Evolutionary conservation across 805 yeast species (phyloP).

Genomic region (Starmerella asiatica): DNA sequence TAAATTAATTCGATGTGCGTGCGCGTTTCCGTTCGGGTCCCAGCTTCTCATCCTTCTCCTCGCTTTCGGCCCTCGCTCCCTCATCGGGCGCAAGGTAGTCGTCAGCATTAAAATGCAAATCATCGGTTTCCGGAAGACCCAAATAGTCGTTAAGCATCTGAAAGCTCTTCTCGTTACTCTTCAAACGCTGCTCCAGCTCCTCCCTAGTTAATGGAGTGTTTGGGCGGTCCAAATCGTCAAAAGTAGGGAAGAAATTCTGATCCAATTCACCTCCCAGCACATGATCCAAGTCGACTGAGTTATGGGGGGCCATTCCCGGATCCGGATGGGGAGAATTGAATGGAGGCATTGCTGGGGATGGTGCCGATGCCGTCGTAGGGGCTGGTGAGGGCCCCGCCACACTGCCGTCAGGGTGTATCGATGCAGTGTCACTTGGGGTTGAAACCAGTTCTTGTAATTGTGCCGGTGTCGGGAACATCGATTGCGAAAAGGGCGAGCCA

Average conservation of each 20-base stretch:
- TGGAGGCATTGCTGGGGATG: neutral
- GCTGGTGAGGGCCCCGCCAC: neutral
- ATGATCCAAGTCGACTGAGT: neutral
- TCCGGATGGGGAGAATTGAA: neutral
- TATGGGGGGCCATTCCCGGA: too few relatives aligned
- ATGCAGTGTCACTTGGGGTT: neutral
- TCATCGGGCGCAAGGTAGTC: conserved; percentile 17
- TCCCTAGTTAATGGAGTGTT: conserved; percentile 7
- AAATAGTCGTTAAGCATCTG: conserved; percentile 19
- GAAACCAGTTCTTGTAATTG: neutral
- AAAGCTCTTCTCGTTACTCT: conserved; percentile 10
- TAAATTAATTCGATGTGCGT: neutral
- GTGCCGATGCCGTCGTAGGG: neutral
- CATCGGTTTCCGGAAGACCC: conserved; percentile 2
- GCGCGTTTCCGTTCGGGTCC: conserved; percentile 10
- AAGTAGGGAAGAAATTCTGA: conserved; percentile 16
- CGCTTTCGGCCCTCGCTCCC: neutral
- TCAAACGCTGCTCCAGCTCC: conserved; percentile 12
- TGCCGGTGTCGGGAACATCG: neutral
- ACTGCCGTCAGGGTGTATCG: too few relatives aligned
- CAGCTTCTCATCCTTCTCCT: conserved; percentile 1
- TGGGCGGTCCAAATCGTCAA: conserved; percentile 7
- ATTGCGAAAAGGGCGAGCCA: neutral
- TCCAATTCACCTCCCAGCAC: neutral
- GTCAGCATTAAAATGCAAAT: conserved; percentile 19